Evolutionary conservation across 225 moss, liverwort and hornwort species (phyloP).

Genomic region (Asterella californica): DNA sequence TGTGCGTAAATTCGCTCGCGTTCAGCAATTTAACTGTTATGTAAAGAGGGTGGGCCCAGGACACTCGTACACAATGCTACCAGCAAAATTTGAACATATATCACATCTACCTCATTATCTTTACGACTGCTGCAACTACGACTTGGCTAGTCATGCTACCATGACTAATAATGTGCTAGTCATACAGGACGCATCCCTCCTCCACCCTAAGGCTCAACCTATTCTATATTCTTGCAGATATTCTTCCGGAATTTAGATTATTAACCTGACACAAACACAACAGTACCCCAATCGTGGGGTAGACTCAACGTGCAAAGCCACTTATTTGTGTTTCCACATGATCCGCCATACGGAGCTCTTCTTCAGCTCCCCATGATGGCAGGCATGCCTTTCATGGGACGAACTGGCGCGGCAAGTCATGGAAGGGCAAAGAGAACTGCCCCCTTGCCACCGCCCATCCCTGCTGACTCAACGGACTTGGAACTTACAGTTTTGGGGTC

Average conservation of each 20-base stretch:
- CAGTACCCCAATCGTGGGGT: constrained; percentile 10
- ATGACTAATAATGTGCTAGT: neutral
- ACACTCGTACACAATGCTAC: neutral
- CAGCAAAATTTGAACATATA: constrained; percentile 14
- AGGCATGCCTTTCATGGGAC: neutral
- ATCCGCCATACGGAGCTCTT: constrained; percentile 9
- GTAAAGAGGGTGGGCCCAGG: constrained; percentile 1
- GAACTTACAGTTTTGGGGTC: neutral
- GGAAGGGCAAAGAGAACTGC: neutral
- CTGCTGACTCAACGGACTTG: constrained; percentile 8
- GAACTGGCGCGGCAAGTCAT: neutral
- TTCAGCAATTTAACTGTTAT: constrained; percentile 2
- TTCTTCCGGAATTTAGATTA: constrained; percentile 22
- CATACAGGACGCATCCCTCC: neutral
- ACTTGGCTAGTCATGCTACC: neutral
- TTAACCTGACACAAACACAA: constrained; percentile 12
- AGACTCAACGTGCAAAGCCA: constrained; percentile 9
- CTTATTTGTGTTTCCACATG: constrained; percentile 27
- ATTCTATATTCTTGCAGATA: constrained; percentile 5
- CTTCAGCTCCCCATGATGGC: neutral
- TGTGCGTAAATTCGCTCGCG: neutral
- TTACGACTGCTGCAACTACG: neutral
- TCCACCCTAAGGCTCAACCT: constrained; percentile 3
- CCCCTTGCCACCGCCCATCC: constrained; percentile 10
- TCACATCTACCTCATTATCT: constrained; percentile 6